These are phyloP conservation scores for Phytophthora palmivora DNA, from an alignment of 352 stramenopile species.

Conservation along the genomic window DNA sequence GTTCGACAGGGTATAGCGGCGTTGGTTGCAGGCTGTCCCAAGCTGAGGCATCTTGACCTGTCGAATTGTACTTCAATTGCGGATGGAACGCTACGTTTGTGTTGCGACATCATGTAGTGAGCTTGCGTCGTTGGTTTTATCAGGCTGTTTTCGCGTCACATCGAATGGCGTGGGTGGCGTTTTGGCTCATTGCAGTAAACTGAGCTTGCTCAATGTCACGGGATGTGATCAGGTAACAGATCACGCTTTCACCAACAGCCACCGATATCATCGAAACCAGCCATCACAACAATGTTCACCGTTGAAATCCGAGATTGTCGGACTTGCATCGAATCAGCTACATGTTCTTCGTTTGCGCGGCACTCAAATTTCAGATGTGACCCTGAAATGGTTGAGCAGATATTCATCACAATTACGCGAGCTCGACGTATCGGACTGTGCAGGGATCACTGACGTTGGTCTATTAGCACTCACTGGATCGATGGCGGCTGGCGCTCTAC, in stretches of 20 bases:
- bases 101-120: constrained; percentile 23
- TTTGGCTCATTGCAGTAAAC: constrained; percentile 26
- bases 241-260: constrained; percentile 32
- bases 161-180: constrained; percentile 32
- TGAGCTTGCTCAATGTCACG: constrained; percentile 39
- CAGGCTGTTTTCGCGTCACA: constrained; percentile 40
- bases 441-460: constrained; percentile 75
- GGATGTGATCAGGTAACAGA: constrained; percentile 52
- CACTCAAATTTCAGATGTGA: constrained; percentile 46
- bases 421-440: constrained; percentile 84
- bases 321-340: constrained; percentile 31
- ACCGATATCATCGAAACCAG: not conserved
- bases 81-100: constrained; percentile 41
- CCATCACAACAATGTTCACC: constrained; percentile 2
- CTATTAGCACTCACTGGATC: constrained; percentile 73
- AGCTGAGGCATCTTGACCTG: constrained; percentile 59
- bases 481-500: constrained; percentile 43
- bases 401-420: constrained; percentile 70
- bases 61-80: constrained; percentile 55
- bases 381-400: constrained; percentile 47
- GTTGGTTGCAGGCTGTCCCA: constrained; percentile 38
- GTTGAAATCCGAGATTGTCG: not conserved
- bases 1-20: constrained; percentile 44
- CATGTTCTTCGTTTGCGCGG: constrained; percentile 48
- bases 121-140: constrained; percentile 33